Base-by-base conservation (phyloP, 768 basidiomycete species). In the Mycena chlorophos region DNA sequence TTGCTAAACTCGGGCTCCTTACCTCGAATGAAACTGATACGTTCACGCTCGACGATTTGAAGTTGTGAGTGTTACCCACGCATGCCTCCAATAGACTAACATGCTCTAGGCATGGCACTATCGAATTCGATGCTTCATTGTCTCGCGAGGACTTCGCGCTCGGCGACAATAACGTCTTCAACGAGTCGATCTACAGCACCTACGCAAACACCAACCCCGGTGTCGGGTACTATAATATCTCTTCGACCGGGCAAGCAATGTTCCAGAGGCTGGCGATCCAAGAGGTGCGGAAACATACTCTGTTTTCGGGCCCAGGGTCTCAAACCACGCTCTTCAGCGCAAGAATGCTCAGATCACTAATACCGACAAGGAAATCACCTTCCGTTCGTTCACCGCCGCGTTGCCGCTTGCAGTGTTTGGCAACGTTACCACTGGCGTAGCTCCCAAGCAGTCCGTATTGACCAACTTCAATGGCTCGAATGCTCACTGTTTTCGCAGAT, bases 21-120 rank as follows among this genome's bases (percentile, higher is more conserved):
- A 62, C 63, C 6, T 60, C 63, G 6, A 55, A 52, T 39, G 63
- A 56, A 19, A 51, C 58, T 8, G 63, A 63, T 19, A 58, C 39
- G 25, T 63, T 63, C 47, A 63, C 51, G 8, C 55, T 64, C 5
- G 50, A 60, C 28, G 63, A 63, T 34, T 19, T 65, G 49, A 61
- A 56, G 46, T 51, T 61, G 58, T 64, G 40, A 22, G 57, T 55
- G 2, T 34, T 17, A 3, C 5, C 3, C 29, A 17, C 39, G 23
- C 51, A 4, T 16, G 17, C 16, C 19, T 39, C 2, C 3, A 3
- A 37, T 19, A 1, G 3, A 16, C 49, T 39, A 17, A 53, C 34
- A 19, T 26, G 16, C 2, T 12, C 23, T 42, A 58, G 55, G 3
- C 62, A 63, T 26, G 56, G 55, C 6, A 56, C 56, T 13, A 61